These are phyloP conservation scores for Sugiyamaella marilandica DNA, from an alignment of 805 yeast genomes.

Conservation along the genomic window DNA sequence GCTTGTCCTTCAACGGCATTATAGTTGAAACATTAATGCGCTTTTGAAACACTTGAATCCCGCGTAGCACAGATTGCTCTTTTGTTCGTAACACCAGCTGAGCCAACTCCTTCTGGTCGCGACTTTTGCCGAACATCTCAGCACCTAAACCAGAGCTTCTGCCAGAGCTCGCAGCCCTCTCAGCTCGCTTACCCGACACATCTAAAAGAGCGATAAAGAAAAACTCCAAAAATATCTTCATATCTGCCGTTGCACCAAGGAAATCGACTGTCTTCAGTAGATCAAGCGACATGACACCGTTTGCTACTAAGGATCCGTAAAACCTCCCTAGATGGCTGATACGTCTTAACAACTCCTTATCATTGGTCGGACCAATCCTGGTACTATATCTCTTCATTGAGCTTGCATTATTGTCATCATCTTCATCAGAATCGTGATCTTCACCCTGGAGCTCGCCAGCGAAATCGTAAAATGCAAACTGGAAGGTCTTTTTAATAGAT, in stretches of 20 bases:
- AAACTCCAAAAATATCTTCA: constrained; percentile 66
- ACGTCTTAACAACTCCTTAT: constrained; percentile 48
- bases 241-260: constrained; percentile 57
- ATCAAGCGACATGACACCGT: constrained; percentile 69
- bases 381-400: not conserved
- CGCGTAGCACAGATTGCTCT: constrained; percentile 57
- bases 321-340: constrained; percentile 73
- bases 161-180: constrained; percentile 23
- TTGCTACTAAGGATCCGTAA: constrained; percentile 70
- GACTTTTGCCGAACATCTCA: constrained; percentile 28
- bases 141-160: constrained; percentile 17
- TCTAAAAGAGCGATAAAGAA: constrained; percentile 65
- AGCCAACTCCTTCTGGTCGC: constrained; percentile 47
- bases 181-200: constrained; percentile 43
- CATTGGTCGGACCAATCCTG: constrained; percentile 12
- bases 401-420: constrained; percentile 9
- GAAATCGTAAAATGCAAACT: constrained; percentile 85
- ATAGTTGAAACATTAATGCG: constrained; percentile 36
- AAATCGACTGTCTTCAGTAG: constrained; percentile 70
- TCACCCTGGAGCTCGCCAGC: constrained; percentile 63
- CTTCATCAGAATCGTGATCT: constrained; percentile 32
- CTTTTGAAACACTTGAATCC: constrained; percentile 56
- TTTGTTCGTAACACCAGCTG: constrained; percentile 50
- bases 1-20: constrained; percentile 51
- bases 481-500: constrained; percentile 73